Conservation (phyloP, 1,139 yeast species). For the Williopsis jadinii region DNA sequence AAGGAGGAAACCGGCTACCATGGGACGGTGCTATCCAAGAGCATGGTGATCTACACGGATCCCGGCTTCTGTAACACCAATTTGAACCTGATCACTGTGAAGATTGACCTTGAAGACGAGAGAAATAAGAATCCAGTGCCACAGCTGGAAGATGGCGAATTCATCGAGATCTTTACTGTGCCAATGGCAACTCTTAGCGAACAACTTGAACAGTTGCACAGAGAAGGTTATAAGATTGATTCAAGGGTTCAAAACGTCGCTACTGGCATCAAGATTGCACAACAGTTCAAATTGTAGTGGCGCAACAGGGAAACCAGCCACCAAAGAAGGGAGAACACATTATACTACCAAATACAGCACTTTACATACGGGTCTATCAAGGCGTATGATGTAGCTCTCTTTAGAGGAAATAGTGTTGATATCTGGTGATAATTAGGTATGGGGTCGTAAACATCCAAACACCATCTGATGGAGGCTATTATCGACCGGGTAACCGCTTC, state of each 20-base stretch:
- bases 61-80: slow-evolving; percentile 95
- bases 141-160: slow-evolving; percentile 81
- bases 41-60: slow-evolving; percentile 68
- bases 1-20: slow-evolving; percentile 89
- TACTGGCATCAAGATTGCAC: slow-evolving; percentile 56
- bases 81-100: slow-evolving; percentile 70
- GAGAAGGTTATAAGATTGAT: slow-evolving; percentile 71
- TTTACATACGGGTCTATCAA: too few relatives aligned
- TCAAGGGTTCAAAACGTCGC: slow-evolving; percentile 86
- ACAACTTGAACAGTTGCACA: slow-evolving; percentile 42
- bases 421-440: too few relatives aligned
- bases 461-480: too few relatives aligned
- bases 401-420: too few relatives aligned
- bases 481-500: too few relatives aligned
- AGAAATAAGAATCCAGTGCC: slow-evolving; percentile 65
- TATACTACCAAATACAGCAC: not conserved
- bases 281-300: slow-evolving; percentile 21
- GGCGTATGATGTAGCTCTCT: too few relatives aligned
- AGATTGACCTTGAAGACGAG: slow-evolving; percentile 60
- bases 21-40: slow-evolving; percentile 40
- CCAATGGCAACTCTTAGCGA: slow-evolving; percentile 55
- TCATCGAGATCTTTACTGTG: slow-evolving; percentile 72
- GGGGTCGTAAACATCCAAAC: too few relatives aligned
- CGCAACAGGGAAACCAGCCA: not conserved
- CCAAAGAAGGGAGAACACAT: not conserved